These are phyloP conservation scores for Elaeis oleifera DNA, from an alignment of 202 grass and related monocot genomes.

Conservation along the genomic window DNA sequence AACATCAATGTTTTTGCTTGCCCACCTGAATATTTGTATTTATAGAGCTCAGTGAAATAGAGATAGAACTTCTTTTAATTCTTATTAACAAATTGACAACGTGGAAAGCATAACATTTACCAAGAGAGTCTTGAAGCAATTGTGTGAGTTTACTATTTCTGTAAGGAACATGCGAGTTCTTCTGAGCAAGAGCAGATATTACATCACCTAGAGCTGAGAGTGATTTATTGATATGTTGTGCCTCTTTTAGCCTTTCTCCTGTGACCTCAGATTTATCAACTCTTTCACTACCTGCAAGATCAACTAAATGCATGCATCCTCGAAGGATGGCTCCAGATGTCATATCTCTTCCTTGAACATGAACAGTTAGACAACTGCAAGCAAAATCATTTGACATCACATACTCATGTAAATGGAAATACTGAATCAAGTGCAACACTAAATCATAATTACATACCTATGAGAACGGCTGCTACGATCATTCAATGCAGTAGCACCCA, in stretches of 20 bases:
- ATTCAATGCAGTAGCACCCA: constrained; percentile 88
- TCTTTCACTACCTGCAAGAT: constrained; percentile 94
- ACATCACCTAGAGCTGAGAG: constrained; percentile 97
- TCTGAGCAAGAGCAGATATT: constrained; percentile 88
- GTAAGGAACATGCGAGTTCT: constrained; percentile 86
- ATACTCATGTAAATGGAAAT: background rate
- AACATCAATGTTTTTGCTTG: constrained; percentile 99
- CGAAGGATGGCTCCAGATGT: constrained; percentile 68
- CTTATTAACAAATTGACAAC: too few relatives aligned
- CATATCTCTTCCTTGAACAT: constrained; percentile 94
- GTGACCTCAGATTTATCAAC: constrained; percentile 97
- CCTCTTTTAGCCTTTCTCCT: constrained; percentile 94
- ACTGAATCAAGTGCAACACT: constrained; percentile 1
- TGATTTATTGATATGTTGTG: constrained; percentile 98
- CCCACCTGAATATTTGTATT: constrained; percentile 44
- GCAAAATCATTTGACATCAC: constrained; percentile 18
- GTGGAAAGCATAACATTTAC: constrained; percentile 27
- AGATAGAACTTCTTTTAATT: constrained; percentile 5
- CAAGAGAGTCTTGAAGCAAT: constrained; percentile 98
- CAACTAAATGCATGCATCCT: constrained; percentile 98
- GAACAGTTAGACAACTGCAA: constrained; percentile 94
- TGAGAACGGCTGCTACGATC: constrained; percentile 97
- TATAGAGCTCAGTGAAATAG: constrained; percentile 16
- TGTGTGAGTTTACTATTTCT: constrained; percentile 99
- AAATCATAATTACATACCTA: constrained; percentile 40